Evolutionary conservation across 257 asterid genomes (phyloP), one percentile per base, ranked within the genome.

Genomic region (Penstemon davidsonii): DNA sequence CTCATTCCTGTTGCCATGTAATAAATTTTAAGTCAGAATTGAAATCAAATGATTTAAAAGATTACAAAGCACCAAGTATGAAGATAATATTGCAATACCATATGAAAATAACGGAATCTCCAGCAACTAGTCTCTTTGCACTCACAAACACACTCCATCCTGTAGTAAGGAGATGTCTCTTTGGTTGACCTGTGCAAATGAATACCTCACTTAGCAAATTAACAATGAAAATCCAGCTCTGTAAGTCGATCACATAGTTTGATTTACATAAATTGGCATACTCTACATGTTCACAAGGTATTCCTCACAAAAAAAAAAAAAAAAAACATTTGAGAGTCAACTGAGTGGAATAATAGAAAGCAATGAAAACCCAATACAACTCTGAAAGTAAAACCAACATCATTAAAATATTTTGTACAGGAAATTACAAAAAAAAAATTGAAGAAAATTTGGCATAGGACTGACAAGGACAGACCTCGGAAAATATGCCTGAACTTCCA

Each of bases 141-240:
- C 98, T 92, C 70, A 89, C 98, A 65, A 89, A 92, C 70, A 92
- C 97, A 64, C 97, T 91, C 97, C 97, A 91, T 64, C 98, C 98
- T 8, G 98, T 92, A 52, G 97, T 92, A 66, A 92, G 90, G 71
- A 92, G 97, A 85, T 89, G 98, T 80, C 98, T 86, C 81, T 92
- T 92, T 42, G 98, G 98, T 88, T 92, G 98, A 67, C 98, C 98
- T 92, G 90, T 66, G 80, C 61, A 54, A 37, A 51, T 15, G 12
- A 58, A 9, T 45, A 9, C 43, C 50, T 70, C 57, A 46, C 37
- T 46, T 58, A 65, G 55, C 66, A 64, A 10, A 33, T 38, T 6
- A 49, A n/a, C 7, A 40, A 69, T 37, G 75, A 62, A 13, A 41
- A 18, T 67, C 52, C 74, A 53, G 53, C 62, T 59, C 40, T 49